phyloP scores from a whole-genome alignment of 208 protist species.

The Wallacemonas sp. region DNA sequence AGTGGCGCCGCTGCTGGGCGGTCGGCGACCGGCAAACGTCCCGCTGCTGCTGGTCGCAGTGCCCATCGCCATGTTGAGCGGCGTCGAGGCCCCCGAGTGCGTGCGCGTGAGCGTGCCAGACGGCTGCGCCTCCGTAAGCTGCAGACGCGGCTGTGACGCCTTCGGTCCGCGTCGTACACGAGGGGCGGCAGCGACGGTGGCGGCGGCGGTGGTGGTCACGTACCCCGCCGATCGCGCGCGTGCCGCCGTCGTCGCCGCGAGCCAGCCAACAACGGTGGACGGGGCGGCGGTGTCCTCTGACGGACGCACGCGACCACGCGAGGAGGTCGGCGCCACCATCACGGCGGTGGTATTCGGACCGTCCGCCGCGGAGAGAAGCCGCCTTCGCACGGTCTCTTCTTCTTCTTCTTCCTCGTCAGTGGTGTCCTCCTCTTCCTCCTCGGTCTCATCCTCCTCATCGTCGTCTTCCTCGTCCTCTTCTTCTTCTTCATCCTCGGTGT shows the following conservation, averaged over 20 bases:
- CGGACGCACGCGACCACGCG: background rate
- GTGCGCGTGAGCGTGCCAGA: background rate
- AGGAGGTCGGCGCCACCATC: background rate
- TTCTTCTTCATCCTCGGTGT: slow-evolving; percentile 26
- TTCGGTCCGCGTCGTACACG: background rate
- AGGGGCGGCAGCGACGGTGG: no score
- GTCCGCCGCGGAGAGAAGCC: no score
- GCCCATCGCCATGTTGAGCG: background rate
- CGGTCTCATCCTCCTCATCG: slow-evolving; percentile 10
- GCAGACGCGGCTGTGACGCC: slow-evolving; percentile 1
- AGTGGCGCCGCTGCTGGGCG: no score
- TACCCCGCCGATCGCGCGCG: background rate
- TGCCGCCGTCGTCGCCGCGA: background rate
- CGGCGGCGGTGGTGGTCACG: background rate
- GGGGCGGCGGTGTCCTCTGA: background rate
- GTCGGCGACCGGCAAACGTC: no score
- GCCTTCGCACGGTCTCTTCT: no score
- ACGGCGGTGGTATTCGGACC: background rate
- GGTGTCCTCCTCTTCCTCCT: background rate
- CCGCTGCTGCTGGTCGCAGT: background rate
- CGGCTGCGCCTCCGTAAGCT: slow-evolving; percentile 4
- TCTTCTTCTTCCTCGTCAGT: background rate
- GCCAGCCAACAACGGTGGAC: background rate
- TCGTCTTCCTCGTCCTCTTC: slow-evolving; percentile 18
- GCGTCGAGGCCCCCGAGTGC: background rate